Base-by-base conservation (phyloP, 2,329 filamentous ascomycete genomes). In the Cryphonectria parasitica region DNA sequence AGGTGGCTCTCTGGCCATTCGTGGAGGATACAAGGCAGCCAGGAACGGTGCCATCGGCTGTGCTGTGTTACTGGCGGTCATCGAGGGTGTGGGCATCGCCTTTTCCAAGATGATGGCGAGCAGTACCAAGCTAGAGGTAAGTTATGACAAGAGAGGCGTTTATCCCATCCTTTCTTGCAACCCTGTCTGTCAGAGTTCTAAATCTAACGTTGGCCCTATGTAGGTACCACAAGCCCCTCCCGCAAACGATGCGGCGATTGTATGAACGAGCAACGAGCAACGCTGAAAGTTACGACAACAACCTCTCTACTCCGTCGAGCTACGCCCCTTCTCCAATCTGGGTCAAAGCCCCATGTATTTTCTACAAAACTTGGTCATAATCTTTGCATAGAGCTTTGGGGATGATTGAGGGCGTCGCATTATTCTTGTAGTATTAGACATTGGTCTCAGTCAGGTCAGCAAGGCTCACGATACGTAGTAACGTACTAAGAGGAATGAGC, bases 31-130 rank as follows among this genome's bases (percentile, higher is more conserved):
- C 81, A 95, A 93, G 85, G 94, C 95, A 31, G 94, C 96, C 74
- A 88, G 96, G 77, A 98, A 98, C 83, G 95, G 94, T 72, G 96
- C 96, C 73, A 98, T 99, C 78, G 96, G 95, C 76, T 98, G 96
- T 81, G 96, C 94, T 36, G 92, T 97, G 74, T 88, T 99, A 78
- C 86, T 99, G 62, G 96, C 93, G 66, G 95, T 99, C 75, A 98
- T 99, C 74, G 95, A 99, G 83, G 95, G 96, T 77, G 96, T 98
- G 69, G 95, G 95, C 77, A 98, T 99, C 79, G 95, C 93, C 11
- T 95, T 98, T 84, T 92, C 94, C 82, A 91, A 95, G 81, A 94
- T 97, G 91, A 92, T 97, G 88, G 93, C 95, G 49, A 92, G 94
- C 74, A 92, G 91, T 80, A 97, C 94, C 74, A 91, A 91, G 83